These are phyloP conservation scores for Phytophthora tentaculata DNA, from an alignment of 352 stramenopile genomes.

Conservation along the genomic window DNA sequence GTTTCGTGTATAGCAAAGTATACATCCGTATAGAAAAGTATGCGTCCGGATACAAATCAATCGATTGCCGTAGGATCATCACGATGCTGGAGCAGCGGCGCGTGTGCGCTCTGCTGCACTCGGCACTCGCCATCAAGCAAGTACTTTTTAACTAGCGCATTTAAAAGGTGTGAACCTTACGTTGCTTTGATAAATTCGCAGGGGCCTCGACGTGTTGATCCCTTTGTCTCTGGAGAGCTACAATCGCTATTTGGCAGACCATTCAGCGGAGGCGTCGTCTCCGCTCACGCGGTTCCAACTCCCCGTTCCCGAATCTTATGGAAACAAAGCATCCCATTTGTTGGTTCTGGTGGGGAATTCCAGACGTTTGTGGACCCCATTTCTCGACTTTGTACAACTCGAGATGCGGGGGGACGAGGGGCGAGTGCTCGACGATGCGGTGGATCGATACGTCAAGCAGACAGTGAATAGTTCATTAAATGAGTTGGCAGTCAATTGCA, in stretches of 20 bases:
- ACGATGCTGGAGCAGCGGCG: constrained; percentile 27
- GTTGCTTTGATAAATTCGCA: constrained; percentile 18
- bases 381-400: constrained; percentile 48
- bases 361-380: constrained; percentile 54
- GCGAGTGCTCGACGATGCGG: constrained; percentile 47
- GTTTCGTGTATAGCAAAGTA: too few relatives aligned
- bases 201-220: constrained; percentile 72
- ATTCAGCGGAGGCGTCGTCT: constrained; percentile 13
- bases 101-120: constrained; percentile 26
- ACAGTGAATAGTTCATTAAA: constrained; percentile 40
- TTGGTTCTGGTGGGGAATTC: constrained; percentile 80
- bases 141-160: neutral
- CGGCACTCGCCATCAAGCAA: constrained; percentile 27
- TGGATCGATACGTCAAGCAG: constrained; percentile 67
- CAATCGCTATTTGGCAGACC: constrained; percentile 54
- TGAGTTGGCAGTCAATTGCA: constrained; percentile 21
- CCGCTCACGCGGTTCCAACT: constrained; percentile 55
- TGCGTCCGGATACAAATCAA: too few relatives aligned
- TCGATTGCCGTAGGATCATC: neutral
- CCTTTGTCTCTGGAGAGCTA: constrained; percentile 70
- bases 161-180: neutral
- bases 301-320: constrained; percentile 22
- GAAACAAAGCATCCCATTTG: constrained; percentile 45
- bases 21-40: too few relatives aligned
- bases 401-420: constrained; percentile 39